Base-by-base conservation (phyloP, 1,284 basidiomycete species). In the Sanghuangporus weigelae region DNA sequence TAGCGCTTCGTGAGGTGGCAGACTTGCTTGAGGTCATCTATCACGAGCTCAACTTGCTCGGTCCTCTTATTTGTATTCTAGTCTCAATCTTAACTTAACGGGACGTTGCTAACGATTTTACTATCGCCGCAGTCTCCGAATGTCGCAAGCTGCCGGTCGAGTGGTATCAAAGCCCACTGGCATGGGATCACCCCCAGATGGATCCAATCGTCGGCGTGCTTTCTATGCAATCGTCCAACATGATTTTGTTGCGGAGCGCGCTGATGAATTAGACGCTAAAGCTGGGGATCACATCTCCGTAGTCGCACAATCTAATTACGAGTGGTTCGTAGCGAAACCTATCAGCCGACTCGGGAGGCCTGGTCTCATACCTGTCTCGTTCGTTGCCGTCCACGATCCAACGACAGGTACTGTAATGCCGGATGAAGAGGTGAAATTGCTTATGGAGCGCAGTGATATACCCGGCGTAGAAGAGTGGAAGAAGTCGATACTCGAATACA, bases 401-500 rank as follows among this genome's bases (percentile, higher is more conserved):
- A 79, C 85, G 7, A 94, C 96, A 3, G 95, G 90, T 53, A 80
- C 84, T 65, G 80, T 92, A 23, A 79, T 94, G 38, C 60, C 70
- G 14, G 71, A 81, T 67, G 78, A 83, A 23, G 89, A 95, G 67
- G 82, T 96, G 6, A 84, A 87, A 31, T 80, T 84, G 23, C 81
- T 97, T 65, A 94, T 97, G 74, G 87, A 93, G 70, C 83, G 84
- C 31, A 93, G 93, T 21, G 88, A 91, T 64, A 82, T 99, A 12
- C 97, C 97, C 23, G 90, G 88, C 68, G 95, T 99, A 12, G 96
- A 98, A 73, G 96, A 98, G 68, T 99, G 97, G 97, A 98, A 98
- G 75, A 89, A 89, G 72, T 91, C 93, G 60, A 94, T 98, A 78
- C 86, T 95, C 63, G 91, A 85, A 69, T 98, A 98, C 81, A 98